phyloP scores from a whole-genome alignment of 352 stramenopile species.

The Phytophthora meadii region DNA sequence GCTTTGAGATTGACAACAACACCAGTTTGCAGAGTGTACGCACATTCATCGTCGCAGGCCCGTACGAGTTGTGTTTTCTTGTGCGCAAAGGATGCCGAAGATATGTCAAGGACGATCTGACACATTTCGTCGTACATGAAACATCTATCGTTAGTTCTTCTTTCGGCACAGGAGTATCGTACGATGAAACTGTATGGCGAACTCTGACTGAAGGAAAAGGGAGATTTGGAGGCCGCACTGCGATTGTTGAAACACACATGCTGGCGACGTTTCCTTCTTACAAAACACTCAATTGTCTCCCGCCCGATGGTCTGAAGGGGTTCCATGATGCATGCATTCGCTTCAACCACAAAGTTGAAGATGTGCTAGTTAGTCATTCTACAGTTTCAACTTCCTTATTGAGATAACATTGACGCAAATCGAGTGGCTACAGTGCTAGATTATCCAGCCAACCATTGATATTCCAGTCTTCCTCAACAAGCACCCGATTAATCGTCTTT shows the following conservation, averaged over 20 bases:
- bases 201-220: slow-evolving; percentile 8
- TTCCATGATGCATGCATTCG: slow-evolving; percentile 19
- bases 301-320: slow-evolving; percentile 8
- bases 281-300: slow-evolving; percentile 9
- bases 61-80: slow-evolving; percentile 20
- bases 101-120: slow-evolving; percentile 12
- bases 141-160: slow-evolving; percentile 6
- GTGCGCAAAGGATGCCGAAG: slow-evolving; percentile 24
- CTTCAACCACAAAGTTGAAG: slow-evolving; percentile 32
- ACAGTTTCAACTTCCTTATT: no score
- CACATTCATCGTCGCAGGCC: slow-evolving; percentile 6
- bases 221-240: not conserved
- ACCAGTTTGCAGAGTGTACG: slow-evolving; percentile 18
- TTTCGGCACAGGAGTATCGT: slow-evolving; percentile 10
- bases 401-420: no score
- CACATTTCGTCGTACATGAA: slow-evolving; percentile 21
- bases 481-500: slow-evolving; percentile 43
- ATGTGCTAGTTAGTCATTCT: slow-evolving; percentile 14
- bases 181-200: slow-evolving; percentile 21
- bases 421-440: slow-evolving; percentile 10
- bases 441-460: slow-evolving; percentile 34
- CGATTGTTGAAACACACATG: slow-evolving; percentile 26
- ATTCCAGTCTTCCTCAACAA: slow-evolving; percentile 61
- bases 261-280: slow-evolving; percentile 28
- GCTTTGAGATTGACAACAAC: slow-evolving; percentile 23